Conservation (phyloP, 164 flowering plant species). For the Litsea cubeba region DNA sequence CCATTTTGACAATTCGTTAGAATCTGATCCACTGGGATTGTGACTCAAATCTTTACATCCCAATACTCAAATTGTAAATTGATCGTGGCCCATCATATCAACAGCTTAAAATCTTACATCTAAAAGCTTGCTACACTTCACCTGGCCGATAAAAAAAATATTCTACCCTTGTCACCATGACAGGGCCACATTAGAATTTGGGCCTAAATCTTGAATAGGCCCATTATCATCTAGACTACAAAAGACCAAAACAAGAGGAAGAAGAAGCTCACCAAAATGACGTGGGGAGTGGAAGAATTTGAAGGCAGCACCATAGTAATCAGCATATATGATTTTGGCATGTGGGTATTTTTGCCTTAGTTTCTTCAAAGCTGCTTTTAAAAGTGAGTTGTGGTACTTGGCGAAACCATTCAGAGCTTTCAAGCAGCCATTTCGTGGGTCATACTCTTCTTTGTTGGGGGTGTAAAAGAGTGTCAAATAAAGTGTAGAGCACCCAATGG, state of each 20-base stretch:
- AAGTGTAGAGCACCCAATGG: slow-evolving; percentile 26
- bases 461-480: slow-evolving; percentile 13
- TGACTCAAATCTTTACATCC: no score
- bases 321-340: slow-evolving; percentile 34
- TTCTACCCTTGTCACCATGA: no score
- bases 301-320: slow-evolving; percentile 37
- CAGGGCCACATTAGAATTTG: background rate
- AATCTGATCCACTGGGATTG: no score
- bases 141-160: no score
- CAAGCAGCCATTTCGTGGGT: slow-evolving; percentile 30
- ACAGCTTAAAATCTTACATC: no score
- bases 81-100: no score
- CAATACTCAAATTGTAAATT: no score
- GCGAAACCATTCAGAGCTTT: slow-evolving; percentile 27
- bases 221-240: background rate
- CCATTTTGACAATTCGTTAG: no score
- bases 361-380: slow-evolving; percentile 20
- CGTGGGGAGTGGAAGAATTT: slow-evolving; percentile 29
- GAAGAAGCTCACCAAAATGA: slow-evolving; percentile 30
- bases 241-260: background rate
- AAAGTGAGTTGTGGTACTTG: slow-evolving; percentile 26
- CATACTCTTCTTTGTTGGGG: slow-evolving; percentile 20
- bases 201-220: background rate
- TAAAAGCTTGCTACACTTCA: no score
- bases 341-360: slow-evolving; percentile 24